Conservation (phyloP, 2,329 filamentous ascomycete species). For the Sclerotiophoma versabilis region DNA sequence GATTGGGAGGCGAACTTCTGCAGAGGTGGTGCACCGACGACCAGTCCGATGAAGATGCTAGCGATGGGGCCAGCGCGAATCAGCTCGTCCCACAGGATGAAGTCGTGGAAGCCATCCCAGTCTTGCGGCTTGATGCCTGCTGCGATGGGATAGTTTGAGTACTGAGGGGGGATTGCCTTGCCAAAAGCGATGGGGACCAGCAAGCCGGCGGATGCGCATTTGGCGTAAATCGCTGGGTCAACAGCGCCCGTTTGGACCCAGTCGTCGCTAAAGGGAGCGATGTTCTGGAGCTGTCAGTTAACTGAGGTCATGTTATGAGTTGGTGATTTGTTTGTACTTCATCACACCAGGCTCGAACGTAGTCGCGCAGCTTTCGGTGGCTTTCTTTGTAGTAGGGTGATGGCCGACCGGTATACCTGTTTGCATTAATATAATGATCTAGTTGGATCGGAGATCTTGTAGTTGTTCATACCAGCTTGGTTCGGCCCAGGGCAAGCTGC, state of each 20-base stretch:
- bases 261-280: constrained; percentile 35
- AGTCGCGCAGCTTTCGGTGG: constrained; percentile 36
- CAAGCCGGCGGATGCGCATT: constrained; percentile 39
- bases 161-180: constrained; percentile 37
- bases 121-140: constrained; percentile 54
- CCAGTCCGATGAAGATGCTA: constrained; percentile 36
- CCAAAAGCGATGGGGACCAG: constrained; percentile 43
- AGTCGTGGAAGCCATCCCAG: constrained; percentile 50
- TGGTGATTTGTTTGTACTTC: constrained; percentile 23
- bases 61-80: constrained; percentile 38
- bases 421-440: neutral
- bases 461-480: constrained; percentile 33
- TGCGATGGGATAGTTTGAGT: constrained; percentile 53
- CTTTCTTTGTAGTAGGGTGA: constrained; percentile 45
- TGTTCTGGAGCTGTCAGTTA: constrained; percentile 27
- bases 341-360: constrained; percentile 41
- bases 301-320: neutral
- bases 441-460: neutral
- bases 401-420: constrained; percentile 41
- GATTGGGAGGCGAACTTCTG: constrained; percentile 32
- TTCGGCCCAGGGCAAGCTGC: constrained; percentile 42
- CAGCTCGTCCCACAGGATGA: constrained; percentile 47
- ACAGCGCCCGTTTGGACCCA: constrained; percentile 37
- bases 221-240: constrained; percentile 32
- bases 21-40: constrained; percentile 41